These are phyloP conservation scores for Trichosporon asahii DNA, from an alignment of 1,284 basidiomycete species.

Conservation along the genomic window DNA sequence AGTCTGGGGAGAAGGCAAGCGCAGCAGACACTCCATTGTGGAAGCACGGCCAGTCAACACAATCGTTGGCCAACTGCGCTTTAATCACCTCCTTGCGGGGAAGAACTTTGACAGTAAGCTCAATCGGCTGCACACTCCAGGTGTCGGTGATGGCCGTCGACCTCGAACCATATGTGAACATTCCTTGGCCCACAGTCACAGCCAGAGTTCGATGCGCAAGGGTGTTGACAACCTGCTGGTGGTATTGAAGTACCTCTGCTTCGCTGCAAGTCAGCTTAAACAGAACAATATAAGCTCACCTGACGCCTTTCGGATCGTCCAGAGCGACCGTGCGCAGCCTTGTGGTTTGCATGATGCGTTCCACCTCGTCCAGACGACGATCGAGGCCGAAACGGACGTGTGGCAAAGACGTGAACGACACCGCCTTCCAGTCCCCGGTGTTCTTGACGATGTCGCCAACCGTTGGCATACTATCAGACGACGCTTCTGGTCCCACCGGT, in stretches of 20 bases:
- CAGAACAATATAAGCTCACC: slow-evolving; percentile 53
- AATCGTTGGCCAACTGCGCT: slow-evolving; percentile 62
- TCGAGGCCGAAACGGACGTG: slow-evolving; percentile 82
- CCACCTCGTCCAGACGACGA: slow-evolving; percentile 77
- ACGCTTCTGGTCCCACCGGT: slow-evolving; percentile 21
- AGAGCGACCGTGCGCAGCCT: slow-evolving; percentile 63
- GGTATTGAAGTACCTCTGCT: slow-evolving; percentile 56
- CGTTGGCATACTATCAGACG: slow-evolving; percentile 21
- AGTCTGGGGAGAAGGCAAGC: slow-evolving; percentile 72
- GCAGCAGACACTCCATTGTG: slow-evolving; percentile 95
- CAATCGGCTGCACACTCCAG: slow-evolving; percentile 74
- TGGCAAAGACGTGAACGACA: slow-evolving; percentile 37
- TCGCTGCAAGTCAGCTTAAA: slow-evolving; percentile 25
- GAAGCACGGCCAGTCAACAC: slow-evolving; percentile 87
- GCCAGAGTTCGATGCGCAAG: slow-evolving; percentile 81
- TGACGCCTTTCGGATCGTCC: slow-evolving; percentile 67
- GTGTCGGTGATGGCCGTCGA: slow-evolving; percentile 68
- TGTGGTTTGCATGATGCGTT: slow-evolving; percentile 78
- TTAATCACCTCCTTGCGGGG: slow-evolving; percentile 54
- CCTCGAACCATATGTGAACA: slow-evolving; percentile 78
- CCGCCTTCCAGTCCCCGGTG: background rate
- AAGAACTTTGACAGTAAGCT: slow-evolving; percentile 70
- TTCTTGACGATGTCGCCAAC: slow-evolving; percentile 24
- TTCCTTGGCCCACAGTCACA: slow-evolving; percentile 76
- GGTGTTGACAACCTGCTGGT: slow-evolving; percentile 71